phyloP scores from a whole-genome alignment of 768 basidiomycete genomes.

The Hydnum rufescens region DNA sequence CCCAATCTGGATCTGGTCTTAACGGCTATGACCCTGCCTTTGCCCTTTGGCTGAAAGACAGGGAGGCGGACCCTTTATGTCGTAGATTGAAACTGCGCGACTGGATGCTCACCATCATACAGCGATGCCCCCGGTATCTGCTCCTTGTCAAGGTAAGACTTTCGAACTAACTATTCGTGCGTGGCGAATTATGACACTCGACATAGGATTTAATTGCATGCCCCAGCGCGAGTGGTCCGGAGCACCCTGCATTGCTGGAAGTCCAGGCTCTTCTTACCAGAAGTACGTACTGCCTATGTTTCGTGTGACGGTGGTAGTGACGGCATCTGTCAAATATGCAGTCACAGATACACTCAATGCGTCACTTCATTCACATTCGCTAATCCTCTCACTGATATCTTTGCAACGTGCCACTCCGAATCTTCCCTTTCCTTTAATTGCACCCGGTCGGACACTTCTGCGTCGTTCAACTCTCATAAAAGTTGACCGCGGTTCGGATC shows the following conservation, averaged over 20 bases:
- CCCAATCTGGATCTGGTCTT: neutral
- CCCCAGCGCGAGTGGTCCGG: conserved; percentile 44
- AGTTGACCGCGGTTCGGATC: conserved; percentile 13
- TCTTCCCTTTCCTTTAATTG: conserved; percentile 58
- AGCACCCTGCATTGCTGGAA: conserved; percentile 37
- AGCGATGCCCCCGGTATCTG: conserved; percentile 73
- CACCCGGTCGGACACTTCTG: conserved; percentile 62
- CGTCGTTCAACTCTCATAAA: conserved; percentile 25
- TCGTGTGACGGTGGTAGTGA: conserved; percentile 1
- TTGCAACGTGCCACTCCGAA: conserved; percentile 59
- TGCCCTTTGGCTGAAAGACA: conserved; percentile 37
- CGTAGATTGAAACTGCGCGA: conserved; percentile 59
- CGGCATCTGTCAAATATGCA: conserved; percentile 16
- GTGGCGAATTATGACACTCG: neutral
- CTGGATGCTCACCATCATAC: conserved; percentile 74
- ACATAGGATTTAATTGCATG: conserved; percentile 42
- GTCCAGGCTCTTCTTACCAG: conserved; percentile 52
- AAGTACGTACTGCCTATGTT: conserved; percentile 26
- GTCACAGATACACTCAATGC: conserved; percentile 63
- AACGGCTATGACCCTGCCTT: conserved; percentile 30
- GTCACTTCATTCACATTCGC: conserved; percentile 57
- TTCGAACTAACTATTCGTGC: neutral
- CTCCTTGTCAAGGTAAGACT: conserved; percentile 38
- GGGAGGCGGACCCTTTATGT: conserved; percentile 51
- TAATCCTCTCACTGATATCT: conserved; percentile 54